Base-by-base conservation (phyloP, 495 filamentous ascomycete genomes). In the Pseudomonodictys pantanalensis region DNA sequence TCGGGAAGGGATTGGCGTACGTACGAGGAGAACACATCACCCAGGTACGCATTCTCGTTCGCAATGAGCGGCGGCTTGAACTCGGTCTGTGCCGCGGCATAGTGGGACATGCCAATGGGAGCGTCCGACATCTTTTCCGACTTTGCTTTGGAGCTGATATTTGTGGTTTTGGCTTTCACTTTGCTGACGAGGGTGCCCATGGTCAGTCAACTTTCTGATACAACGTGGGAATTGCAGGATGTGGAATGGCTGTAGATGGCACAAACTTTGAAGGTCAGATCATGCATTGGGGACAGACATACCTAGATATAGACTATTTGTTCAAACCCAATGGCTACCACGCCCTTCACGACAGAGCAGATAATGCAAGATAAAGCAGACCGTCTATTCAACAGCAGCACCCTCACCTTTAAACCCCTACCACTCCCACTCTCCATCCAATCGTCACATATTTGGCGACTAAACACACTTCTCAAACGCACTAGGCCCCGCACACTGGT, bases 21-120 rank as follows among this genome's bases (percentile, higher is more conserved):
- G 32, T 63, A 86, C 79, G 79, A 85, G 0, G 82, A 79, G 33
- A 77, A 75, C 22, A 89, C 70, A 67, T 90, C 88, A 18, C 84
- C 86, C 3, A 90, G 76, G 66, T 78, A 90, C 9, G 86, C 86
- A 64, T 91, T 90, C 54, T 87, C 85, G 66, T 88, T 87, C 18
- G 83, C 86, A 56, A 90, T 86, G 28, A 88, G 76, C 1, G 86
- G 85, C 18, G 82, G 86, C 73, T 87, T 84, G 72, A 83, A 87
- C 56, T 76, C 79, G 17, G 76, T 79, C 68, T 87, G 85, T 3
- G 84, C 84, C 63, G 82, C 75, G 33, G 77, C 68, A 68, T 79
- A 83, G 66, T 89, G 79, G 26, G 71, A 77, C 70, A 83, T 77
- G 24, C 73, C 66, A 58, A 68, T 66, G 33, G 56, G 22, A 49